A percentile compares a stretch with the other conserved stretches of the same genome.
Conservation (phyloP, 2,329 filamentous ascomycete genomes). For the Pseudogymnoascus sp. region DNA sequence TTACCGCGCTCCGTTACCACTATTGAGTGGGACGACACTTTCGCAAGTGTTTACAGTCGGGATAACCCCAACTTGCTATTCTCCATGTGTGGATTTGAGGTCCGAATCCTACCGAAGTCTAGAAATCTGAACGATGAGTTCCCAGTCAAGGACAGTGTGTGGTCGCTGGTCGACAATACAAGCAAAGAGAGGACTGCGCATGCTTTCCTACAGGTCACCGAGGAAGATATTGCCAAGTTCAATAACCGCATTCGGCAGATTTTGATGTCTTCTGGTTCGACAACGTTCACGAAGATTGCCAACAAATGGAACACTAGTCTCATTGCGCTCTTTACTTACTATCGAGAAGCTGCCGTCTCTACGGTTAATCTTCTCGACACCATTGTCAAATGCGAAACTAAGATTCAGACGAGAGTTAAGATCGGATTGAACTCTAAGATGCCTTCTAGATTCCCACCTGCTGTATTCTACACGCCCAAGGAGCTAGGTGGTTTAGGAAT, state of each 20-base stretch:
- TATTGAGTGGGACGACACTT: conserved; percentile 98
- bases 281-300: conserved; percentile 98
- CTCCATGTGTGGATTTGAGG: conserved; percentile 97
- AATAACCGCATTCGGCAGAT: conserved; percentile 98
- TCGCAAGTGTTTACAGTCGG: conserved; percentile 93
- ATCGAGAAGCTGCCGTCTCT: conserved; percentile 92
- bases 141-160: conserved; percentile 94
- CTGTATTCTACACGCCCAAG: conserved; percentile 98
- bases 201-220: conserved; percentile 94
- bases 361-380: conserved; percentile 91
- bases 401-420: conserved; percentile 98
- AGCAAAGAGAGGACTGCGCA: conserved; percentile 96
- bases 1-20: conserved; percentile 91
- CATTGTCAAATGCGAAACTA: conserved; percentile 98
- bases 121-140: conserved; percentile 95
- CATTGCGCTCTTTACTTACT: conserved; percentile 97
- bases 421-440: conserved; percentile 99
- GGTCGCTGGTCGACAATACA: conserved; percentile 93
- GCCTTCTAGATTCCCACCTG: conserved; percentile 95
- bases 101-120: conserved; percentile 90
- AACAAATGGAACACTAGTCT: conserved; percentile 99
- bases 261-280: conserved; percentile 98
- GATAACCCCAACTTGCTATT: conserved; percentile 97
- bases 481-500: conserved; percentile 94
- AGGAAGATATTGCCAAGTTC: conserved; percentile 97